Conservation (phyloP, 345 rosid genomes). For the Eucalyptus globulus region DNA sequence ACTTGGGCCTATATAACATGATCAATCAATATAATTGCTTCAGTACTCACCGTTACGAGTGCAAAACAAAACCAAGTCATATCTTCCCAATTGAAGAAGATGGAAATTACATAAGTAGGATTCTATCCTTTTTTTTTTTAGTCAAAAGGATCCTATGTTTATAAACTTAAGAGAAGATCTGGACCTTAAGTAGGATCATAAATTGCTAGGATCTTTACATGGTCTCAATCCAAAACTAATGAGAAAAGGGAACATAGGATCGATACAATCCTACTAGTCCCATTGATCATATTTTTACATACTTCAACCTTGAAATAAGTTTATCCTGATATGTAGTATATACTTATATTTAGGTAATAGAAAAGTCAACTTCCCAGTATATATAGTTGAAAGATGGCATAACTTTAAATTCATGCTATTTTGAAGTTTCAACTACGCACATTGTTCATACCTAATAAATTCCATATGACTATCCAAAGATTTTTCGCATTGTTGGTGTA, state of each 20-base stretch:
- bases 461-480: background rate
- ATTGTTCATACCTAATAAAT: background rate
- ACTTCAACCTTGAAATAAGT: background rate
- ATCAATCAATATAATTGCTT: background rate
- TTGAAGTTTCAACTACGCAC: background rate
- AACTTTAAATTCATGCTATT: background rate
- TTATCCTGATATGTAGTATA: background rate
- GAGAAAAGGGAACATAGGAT: background rate
- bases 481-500: background rate
- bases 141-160: background rate
- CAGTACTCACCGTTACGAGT: fast-evolving
- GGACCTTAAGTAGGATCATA: background rate
- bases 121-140: background rate
- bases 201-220: background rate
- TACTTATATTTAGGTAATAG: background rate
- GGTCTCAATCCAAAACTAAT: background rate
- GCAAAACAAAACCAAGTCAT: background rate
- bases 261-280: background rate
- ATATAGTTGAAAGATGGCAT: background rate
- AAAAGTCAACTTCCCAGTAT: background rate
- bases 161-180: background rate
- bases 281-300: background rate
- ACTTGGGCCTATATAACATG: background rate
- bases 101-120: background rate
- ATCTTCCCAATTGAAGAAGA: background rate